Evolutionary conservation across 2,329 filamentous ascomycete species (phyloP).

Genomic region (Mycosphaerella sp.): DNA sequence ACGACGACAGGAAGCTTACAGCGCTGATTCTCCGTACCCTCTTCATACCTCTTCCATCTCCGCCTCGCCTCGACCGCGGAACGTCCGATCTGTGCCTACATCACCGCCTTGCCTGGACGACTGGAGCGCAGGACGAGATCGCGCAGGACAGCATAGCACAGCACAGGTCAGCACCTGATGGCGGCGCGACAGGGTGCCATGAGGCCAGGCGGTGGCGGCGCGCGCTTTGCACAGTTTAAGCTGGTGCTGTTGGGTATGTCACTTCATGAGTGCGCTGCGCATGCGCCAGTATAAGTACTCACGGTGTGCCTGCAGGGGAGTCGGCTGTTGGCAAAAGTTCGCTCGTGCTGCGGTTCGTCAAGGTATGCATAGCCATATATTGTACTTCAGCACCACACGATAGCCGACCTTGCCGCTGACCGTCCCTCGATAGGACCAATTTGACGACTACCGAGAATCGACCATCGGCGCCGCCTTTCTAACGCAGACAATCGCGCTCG

Average conservation of each 20-base stretch:
- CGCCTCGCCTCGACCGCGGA: background rate
- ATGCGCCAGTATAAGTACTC: constrained; percentile 34
- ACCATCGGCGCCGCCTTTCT: constrained; percentile 98
- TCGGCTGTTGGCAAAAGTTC: constrained; percentile 99
- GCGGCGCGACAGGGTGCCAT: constrained; percentile 68
- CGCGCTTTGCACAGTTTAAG: constrained; percentile 98
- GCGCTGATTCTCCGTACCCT: background rate
- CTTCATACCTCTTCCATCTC: background rate
- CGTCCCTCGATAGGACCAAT: constrained; percentile 71
- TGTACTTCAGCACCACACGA: background rate
- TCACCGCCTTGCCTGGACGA: background rate
- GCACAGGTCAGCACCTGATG: constrained; percentile 50
- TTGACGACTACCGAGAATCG: constrained; percentile 95
- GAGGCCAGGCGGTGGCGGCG: constrained; percentile 52
- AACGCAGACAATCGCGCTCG: constrained; percentile 96
- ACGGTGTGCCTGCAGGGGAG: constrained; percentile 59
- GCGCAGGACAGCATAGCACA: background rate
- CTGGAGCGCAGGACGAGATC: background rate
- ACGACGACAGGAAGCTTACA: background rate
- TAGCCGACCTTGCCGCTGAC: constrained; percentile 1
- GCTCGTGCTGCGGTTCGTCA: constrained; percentile 95
- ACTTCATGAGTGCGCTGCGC: background rate
- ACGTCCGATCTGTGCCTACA: no score
- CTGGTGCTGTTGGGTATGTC: constrained; percentile 84
- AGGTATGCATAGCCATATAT: constrained; percentile 53